Conservation (phyloP, 2,329 filamentous ascomycete genomes). For the Metarhizium brunneum region DNA sequence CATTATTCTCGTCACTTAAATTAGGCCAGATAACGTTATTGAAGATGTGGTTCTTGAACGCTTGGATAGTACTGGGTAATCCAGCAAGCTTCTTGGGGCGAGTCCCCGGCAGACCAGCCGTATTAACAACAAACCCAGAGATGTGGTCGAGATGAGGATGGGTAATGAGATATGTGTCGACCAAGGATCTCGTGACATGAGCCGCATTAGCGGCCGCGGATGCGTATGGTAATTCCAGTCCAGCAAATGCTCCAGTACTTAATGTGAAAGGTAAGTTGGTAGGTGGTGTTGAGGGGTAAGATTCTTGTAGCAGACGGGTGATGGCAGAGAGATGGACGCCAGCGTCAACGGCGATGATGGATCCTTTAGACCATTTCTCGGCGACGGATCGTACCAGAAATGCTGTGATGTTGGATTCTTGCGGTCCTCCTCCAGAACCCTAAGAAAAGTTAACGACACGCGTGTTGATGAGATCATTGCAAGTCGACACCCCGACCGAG, state of each 20-base stretch:
- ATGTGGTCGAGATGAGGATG: conserved; percentile 97
- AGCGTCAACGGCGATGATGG: conserved; percentile 85
- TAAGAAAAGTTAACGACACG: conserved; percentile 24
- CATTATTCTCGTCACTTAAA: conserved; percentile 89
- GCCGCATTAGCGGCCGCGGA: conserved; percentile 70
- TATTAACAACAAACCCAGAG: conserved; percentile 86
- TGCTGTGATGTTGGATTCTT: conserved; percentile 82
- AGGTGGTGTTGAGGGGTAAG: conserved; percentile 27
- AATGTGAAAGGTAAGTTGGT: conserved; percentile 39
- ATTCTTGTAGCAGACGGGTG: conserved; percentile 62
- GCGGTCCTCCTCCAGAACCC: conserved; percentile 84
- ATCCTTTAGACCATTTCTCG: conserved; percentile 71
- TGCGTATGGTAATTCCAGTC: conserved; percentile 58
- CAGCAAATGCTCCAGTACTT: conserved; percentile 66
- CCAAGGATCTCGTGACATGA: conserved; percentile 66
- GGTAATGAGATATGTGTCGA: conserved; percentile 86
- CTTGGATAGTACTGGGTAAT: conserved; percentile 79
- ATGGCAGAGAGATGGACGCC: conserved; percentile 85
- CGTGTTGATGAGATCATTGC: not conserved
- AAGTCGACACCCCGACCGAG: not conserved
- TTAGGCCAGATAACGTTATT: conserved; percentile 99
- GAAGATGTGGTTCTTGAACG: conserved; percentile 90
- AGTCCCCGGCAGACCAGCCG: conserved; percentile 71
- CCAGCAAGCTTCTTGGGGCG: conserved; percentile 81
- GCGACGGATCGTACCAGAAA: conserved; percentile 77